Conservation (phyloP, 1,284 basidiomycete species). For the Cutaneotrichosporon mucoides region DNA sequence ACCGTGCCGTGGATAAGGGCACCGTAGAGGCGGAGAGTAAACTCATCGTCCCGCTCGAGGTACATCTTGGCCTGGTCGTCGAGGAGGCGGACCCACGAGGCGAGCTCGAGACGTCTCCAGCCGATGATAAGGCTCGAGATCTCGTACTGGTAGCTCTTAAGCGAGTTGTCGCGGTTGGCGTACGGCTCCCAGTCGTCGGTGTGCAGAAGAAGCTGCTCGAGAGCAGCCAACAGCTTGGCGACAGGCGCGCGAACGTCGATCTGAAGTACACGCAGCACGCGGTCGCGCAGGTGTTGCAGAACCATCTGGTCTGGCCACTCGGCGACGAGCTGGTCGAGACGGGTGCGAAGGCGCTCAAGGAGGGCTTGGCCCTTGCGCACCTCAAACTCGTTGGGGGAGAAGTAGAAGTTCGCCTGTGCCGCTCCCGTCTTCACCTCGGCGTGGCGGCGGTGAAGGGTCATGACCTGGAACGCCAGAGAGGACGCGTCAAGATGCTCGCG, state of each 20-base stretch:
- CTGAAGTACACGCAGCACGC: conserved; percentile 66
- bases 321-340: conserved; percentile 60
- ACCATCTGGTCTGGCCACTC: conserved; percentile 99
- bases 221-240: conserved; percentile 73
- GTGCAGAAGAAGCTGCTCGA: conserved; percentile 82
- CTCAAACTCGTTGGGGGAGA: conserved; percentile 67
- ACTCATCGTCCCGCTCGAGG: conserved; percentile 63
- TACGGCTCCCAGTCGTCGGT: conserved; percentile 97
- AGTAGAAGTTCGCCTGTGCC: conserved; percentile 69
- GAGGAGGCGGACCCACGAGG: conserved; percentile 80
- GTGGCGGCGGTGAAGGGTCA: conserved; percentile 28
- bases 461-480: conserved; percentile 36
- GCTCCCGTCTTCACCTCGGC: conserved; percentile 46
- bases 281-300: conserved; percentile 73
- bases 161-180: conserved; percentile 78
- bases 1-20: conserved; percentile 66
- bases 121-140: conserved; percentile 74
- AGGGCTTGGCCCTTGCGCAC: conserved; percentile 59
- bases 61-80: conserved; percentile 66
- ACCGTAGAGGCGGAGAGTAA: conserved; percentile 93
- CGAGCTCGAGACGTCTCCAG: conserved; percentile 86
- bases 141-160: conserved; percentile 64
- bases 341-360: conserved; percentile 55
- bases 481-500: conserved; percentile 31
- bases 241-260: conserved; percentile 69